These are phyloP conservation scores for Paramecium pentaurelia DNA, from an alignment of 73 alveolate genomes.

Conservation along the genomic window DNA sequence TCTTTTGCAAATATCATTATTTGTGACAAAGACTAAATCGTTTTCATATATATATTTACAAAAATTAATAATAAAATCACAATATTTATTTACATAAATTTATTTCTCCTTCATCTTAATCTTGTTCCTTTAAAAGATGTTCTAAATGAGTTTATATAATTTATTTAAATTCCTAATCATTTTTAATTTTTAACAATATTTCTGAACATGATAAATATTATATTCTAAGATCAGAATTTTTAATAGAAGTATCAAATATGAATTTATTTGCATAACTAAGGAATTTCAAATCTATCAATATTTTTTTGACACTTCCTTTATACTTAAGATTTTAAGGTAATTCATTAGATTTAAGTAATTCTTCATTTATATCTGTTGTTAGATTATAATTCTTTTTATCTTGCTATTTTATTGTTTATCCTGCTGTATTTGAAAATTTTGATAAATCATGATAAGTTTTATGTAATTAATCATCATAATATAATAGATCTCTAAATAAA, in stretches of 20 bases:
- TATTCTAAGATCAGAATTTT: not conserved
- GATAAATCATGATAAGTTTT: slow-evolving; percentile 39
- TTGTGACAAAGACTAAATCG: not conserved
- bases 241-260: not conserved
- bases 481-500: slow-evolving; percentile 38
- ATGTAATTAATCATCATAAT: slow-evolving; percentile 52
- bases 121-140: not conserved
- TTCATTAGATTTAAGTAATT: not conserved
- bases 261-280: not conserved
- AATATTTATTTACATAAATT: not conserved
- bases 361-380: not conserved
- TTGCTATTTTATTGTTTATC: not conserved
- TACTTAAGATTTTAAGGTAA: slow-evolving; percentile 29
- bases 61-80: not conserved
- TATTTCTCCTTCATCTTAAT: not conserved
- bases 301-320: slow-evolving; percentile 36
- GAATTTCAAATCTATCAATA: not conserved
- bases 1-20: not conserved
- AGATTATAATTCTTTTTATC: not conserved
- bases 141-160: not conserved
- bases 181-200: not conserved
- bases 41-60: not conserved
- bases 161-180: not conserved
- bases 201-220: not conserved
- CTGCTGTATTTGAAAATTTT: slow-evolving; percentile 37